These are phyloP conservation scores for Polytrichum commune DNA, from an alignment of 225 moss, liverwort and hornwort genomes.

Conservation along the genomic window DNA sequence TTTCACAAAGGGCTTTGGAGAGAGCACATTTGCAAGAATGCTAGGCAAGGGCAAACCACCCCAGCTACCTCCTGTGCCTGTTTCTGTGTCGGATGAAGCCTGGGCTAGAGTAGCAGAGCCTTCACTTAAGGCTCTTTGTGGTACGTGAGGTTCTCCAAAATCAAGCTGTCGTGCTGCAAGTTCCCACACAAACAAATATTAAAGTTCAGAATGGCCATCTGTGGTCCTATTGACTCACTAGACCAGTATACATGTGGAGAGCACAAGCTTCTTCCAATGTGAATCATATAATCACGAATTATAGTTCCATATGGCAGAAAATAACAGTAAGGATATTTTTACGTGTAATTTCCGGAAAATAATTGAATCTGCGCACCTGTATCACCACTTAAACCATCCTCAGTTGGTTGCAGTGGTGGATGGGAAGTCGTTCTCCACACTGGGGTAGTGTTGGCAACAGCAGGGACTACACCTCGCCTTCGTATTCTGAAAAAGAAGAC, in stretches of 20 bases:
- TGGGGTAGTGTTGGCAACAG: constrained; percentile 33
- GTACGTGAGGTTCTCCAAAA: constrained; percentile 30
- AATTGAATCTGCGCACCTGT: constrained; percentile 36
- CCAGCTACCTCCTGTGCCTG: constrained; percentile 46
- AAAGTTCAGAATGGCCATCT: no score
- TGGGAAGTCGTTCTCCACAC: constrained; percentile 65
- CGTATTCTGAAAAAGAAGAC: constrained; percentile 96
- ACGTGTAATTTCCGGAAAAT: no score
- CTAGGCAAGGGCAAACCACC: constrained; percentile 68
- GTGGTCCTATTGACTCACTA: no score
- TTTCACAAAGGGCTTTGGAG: constrained; percentile 61
- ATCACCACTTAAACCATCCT: constrained; percentile 26
- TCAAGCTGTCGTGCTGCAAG: constrained; percentile 47
- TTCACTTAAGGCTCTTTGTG: constrained; percentile 43
- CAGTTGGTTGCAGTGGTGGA: constrained; percentile 34
- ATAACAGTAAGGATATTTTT: no score
- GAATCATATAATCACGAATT: no score
- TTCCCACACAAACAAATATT: neutral
- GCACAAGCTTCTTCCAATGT: no score
- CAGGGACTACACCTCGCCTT: constrained; percentile 68
- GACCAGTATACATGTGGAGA: no score
- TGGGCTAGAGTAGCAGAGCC: constrained; percentile 32
- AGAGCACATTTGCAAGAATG: constrained; percentile 74
- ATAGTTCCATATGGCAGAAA: no score
- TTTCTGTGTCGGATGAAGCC: constrained; percentile 29